Evolutionary conservation across 257 asterid genomes (phyloP).

Genomic region (Primulina huaijiensis): DNA sequence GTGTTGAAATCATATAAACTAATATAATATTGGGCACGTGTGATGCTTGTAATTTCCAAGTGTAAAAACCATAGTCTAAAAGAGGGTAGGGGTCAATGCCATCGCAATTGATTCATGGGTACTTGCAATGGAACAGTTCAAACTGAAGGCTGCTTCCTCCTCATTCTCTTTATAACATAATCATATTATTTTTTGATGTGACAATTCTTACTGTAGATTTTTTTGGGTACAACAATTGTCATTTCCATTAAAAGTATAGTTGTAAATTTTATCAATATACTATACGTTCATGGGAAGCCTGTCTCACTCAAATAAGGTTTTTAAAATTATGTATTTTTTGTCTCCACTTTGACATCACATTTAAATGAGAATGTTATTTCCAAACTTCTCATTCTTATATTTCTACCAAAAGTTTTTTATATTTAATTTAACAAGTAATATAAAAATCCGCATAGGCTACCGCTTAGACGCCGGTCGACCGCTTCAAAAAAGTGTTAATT

Average conservation of each 20-base stretch:
- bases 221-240: not conserved
- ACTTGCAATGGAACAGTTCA: not conserved
- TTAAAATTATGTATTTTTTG: too few relatives aligned
- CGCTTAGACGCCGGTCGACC: too few relatives aligned
- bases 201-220: not conserved
- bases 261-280: too few relatives aligned
- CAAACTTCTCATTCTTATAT: too few relatives aligned
- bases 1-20: not conserved
- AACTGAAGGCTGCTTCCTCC: not conserved
- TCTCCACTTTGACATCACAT: too few relatives aligned
- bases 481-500: too few relatives aligned
- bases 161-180: too few relatives aligned
- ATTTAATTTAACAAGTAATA: too few relatives aligned
- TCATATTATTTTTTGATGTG: not conserved
- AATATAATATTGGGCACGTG: not conserved
- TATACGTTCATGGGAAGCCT: not conserved
- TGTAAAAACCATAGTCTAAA: not conserved
- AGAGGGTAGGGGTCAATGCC: not conserved
- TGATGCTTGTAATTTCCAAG: not conserved
- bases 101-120: not conserved
- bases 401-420: too few relatives aligned
- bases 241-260: not conserved
- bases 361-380: too few relatives aligned
- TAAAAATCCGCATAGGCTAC: too few relatives aligned
- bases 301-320: not conserved